Evolutionary conservation across 805 yeast species (phyloP).

Genomic region (Candida lessepsii): DNA sequence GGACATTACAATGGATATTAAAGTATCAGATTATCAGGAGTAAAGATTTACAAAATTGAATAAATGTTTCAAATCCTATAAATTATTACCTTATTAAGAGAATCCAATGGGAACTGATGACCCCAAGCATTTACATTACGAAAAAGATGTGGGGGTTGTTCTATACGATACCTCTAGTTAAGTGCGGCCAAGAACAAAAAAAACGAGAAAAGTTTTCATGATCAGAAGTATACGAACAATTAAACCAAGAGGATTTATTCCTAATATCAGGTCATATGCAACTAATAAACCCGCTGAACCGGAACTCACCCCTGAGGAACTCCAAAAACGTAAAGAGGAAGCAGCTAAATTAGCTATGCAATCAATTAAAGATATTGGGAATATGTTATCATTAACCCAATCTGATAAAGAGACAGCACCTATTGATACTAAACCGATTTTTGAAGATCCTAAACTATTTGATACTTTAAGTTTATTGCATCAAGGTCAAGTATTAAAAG

Average conservation of each 20-base stretch:
- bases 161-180: too few relatives aligned
- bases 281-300: background rate
- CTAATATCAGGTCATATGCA: background rate
- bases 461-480: slow-evolving; percentile 42
- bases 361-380: slow-evolving; percentile 40
- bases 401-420: slow-evolving; percentile 45
- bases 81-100: too few relatives aligned
- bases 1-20: slow-evolving; percentile 6
- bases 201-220: background rate
- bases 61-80: too few relatives aligned
- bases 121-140: background rate
- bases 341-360: slow-evolving; percentile 41
- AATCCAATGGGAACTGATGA: too few relatives aligned
- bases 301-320: slow-evolving; percentile 13
- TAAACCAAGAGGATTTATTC: background rate
- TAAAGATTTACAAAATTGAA: background rate
- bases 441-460: slow-evolving; percentile 35
- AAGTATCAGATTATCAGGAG: background rate
- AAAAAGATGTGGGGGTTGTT: too few relatives aligned
- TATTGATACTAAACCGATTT: slow-evolving; percentile 46
- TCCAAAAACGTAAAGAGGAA: slow-evolving; percentile 23
- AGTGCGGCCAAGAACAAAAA: too few relatives aligned
- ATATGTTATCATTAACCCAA: slow-evolving; percentile 28
- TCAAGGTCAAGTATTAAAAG: slow-evolving; percentile 57
- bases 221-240: background rate